Base-by-base conservation (phyloP, 345 rosid genomes). In the Trapa incisa region DNA sequence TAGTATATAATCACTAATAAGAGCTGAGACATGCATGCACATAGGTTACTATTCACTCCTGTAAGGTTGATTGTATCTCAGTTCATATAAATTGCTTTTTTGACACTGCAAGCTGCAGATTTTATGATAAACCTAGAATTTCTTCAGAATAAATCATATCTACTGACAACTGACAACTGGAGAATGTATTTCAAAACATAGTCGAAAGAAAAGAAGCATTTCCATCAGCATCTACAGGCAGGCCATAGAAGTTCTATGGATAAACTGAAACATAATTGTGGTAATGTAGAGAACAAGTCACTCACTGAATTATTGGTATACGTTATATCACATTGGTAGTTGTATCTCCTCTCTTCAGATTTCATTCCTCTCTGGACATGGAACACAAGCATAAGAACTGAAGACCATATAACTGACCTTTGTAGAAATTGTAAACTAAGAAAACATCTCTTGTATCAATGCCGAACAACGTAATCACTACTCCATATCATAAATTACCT, bases 301-400 rank as follows among this genome's bases (percentile, higher is more conserved):
- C 84, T 80, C 76, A 84, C 98, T 37, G 98, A 89, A 72, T 89
- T 92, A 72, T 89, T 92, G 67, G 96, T 92, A 79, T 92, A 89
- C 58, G 98, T 92, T 74, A 92, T 89, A 75, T 92, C 96, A 81
- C 93, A 88, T 70, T 75, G 74, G 73, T 92, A 92, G 81, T 81
- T 87, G 77, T 74, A 67, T 80, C 93, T 88, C 77, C 98, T 85
- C 81, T 89, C 93, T 70, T 77, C 76, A 68, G 91, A 74, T 66
- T 82, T 79, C 96, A 92, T 92, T 71, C 91, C 96, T 74, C 83
- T 86, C 96, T 92, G 75, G 65, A 72, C 41, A 70, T 71, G 75
- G 65, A 70, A 74, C 43, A 37, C 10, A 56, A 69, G 78, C 41
- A 56, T 7, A 61, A 73, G 67, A 70, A 17, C 65, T 37, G 58